phyloP scores from a whole-genome alignment of 2,329 filamentous ascomycete genomes.

The Diaporthe ilicicola region DNA sequence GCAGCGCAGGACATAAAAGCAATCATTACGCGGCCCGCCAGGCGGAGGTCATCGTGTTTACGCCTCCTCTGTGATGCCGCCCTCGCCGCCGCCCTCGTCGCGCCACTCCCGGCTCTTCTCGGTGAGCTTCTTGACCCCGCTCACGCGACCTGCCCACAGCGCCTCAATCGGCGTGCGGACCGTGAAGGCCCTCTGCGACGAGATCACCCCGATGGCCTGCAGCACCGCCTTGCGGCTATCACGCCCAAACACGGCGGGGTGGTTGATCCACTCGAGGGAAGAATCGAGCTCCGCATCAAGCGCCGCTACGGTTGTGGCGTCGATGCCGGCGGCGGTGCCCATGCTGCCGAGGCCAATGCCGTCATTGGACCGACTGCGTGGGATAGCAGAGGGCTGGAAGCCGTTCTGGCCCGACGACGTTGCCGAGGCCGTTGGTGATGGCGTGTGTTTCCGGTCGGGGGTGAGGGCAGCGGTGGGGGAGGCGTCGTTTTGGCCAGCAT shows the following conservation, averaged over 20 bases:
- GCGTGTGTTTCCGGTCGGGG: conserved; percentile 64
- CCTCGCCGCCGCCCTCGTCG: conserved; percentile 81
- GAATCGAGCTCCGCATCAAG: conserved; percentile 91
- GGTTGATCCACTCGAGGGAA: conserved; percentile 95
- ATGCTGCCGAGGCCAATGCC: conserved; percentile 61
- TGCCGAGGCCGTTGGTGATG: conserved; percentile 60
- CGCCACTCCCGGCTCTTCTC: conserved; percentile 92
- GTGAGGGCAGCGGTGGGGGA: conserved; percentile 55
- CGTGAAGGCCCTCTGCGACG: conserved; percentile 91
- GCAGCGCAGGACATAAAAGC: conserved; percentile 11
- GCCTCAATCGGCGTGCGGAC: conserved; percentile 90
- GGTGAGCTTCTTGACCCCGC: conserved; percentile 81
- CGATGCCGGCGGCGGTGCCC: conserved; percentile 73
- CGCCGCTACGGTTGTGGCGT: conserved; percentile 80
- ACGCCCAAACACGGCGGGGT: conserved; percentile 91
- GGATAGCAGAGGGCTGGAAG: conserved; percentile 53
- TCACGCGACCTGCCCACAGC: conserved; percentile 85
- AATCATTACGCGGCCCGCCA: background rate
- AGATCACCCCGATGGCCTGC: conserved; percentile 96
- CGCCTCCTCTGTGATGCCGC: conserved; percentile 68
- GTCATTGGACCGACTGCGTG: conserved; percentile 63
- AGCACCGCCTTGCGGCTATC: conserved; percentile 96
- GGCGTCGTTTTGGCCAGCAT: conserved; percentile 48
- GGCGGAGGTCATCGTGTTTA: conserved; percentile 43
- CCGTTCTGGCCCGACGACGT: conserved; percentile 32